Percentiles rank a stretch among this genome's conserved stretches.
phyloP scores from a whole-genome alignment of 192 early-diverging fungal genomes.

The Ambispora gerdemannii region DNA sequence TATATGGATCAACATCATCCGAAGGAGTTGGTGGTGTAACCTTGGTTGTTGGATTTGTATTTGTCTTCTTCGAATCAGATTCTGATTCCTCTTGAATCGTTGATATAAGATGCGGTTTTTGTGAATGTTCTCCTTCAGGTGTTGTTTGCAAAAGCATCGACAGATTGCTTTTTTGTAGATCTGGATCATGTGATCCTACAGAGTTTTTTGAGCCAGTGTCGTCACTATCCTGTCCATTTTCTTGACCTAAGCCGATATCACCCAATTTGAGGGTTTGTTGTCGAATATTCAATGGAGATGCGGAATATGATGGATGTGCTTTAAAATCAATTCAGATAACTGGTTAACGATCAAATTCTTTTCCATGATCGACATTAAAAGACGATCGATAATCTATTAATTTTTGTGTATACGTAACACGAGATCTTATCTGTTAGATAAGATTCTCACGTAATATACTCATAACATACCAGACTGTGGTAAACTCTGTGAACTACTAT shows the following conservation, averaged over 20 bases:
- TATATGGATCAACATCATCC: too few relatives aligned
- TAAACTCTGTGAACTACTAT: conserved; percentile 3
- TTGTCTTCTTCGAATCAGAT: neutral
- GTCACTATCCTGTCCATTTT: conserved; percentile 19
- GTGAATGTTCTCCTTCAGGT: neutral
- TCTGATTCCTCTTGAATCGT: neutral
- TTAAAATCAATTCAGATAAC: neutral
- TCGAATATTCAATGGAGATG: conserved; percentile 41
- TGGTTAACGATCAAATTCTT: neutral
- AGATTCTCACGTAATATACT: neutral
- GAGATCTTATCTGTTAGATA: neutral
- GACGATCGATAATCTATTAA: neutral
- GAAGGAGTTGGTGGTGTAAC: neutral
- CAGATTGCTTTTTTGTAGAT: neutral
- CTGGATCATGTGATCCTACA: neutral
- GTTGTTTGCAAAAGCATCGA: neutral
- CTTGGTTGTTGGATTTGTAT: neutral
- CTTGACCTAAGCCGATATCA: conserved; percentile 21
- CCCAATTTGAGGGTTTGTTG: conserved; percentile 40
- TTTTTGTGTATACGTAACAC: neutral
- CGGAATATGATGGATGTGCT: conserved; percentile 36
- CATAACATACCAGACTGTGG: conserved; percentile 15
- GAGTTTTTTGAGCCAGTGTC: conserved; percentile 14
- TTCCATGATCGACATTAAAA: neutral
- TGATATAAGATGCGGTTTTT: neutral